Evolutionary conservation across 768 basidiomycete genomes (phyloP).

Genomic region (Panaeolus cyanescens): DNA sequence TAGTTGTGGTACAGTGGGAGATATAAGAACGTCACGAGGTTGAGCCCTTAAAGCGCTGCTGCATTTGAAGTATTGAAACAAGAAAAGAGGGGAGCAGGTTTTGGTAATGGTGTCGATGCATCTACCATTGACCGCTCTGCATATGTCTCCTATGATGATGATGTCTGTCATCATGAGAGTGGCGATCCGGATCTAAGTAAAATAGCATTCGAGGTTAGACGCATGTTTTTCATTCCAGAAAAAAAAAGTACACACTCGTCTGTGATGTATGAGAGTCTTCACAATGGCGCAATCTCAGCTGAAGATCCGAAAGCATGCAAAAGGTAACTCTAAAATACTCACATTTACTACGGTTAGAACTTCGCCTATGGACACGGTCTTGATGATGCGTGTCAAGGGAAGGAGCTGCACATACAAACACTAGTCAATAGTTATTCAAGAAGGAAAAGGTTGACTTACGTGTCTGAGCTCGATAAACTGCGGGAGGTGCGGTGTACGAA

Average conservation of each 20-base stretch:
- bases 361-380: slow-evolving; percentile 2
- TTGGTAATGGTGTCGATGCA: background rate
- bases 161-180: background rate
- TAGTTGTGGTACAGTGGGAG: background rate
- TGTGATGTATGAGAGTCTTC: background rate
- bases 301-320: slow-evolving; percentile 7
- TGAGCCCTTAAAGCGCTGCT: too few relatives aligned
- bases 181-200: background rate
- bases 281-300: slow-evolving; percentile 2
- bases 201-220: background rate
- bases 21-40: too few relatives aligned
- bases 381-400: slow-evolving; percentile 10
- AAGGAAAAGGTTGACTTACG: slow-evolving; percentile 20
- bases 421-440: background rate
- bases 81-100: too few relatives aligned
- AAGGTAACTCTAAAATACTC: slow-evolving; percentile 2
- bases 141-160: slow-evolving; percentile 1
- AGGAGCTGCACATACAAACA: slow-evolving; percentile 12
- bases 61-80: too few relatives aligned
- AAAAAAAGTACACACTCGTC: background rate
- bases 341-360: slow-evolving; percentile 21
- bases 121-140: slow-evolving; percentile 5
- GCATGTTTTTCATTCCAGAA: background rate
- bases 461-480: slow-evolving; percentile 14
- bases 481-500: slow-evolving; percentile 18